Evolutionary conservation across 1,284 basidiomycete species (phyloP), one percentile per base, ranked within the genome.

Genomic region (Lentinus polychrous): DNA sequence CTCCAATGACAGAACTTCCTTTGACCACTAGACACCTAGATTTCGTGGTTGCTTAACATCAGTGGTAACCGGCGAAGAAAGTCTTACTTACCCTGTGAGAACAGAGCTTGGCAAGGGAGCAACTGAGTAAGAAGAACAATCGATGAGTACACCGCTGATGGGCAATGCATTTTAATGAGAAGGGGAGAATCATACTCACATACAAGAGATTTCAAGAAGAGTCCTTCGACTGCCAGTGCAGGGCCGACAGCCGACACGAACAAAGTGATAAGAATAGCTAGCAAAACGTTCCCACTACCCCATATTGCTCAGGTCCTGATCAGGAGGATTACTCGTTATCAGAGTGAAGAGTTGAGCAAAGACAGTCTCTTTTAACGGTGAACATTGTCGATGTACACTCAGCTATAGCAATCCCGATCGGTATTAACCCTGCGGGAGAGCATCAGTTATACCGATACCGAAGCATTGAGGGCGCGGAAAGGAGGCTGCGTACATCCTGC

Each of bases 241-340:
- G 20, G 34, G 22, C 34, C 45, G 6, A 17, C 32, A 24, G 45
- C 45, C 3, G n/a, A 14, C 5, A 27, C 23, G 23, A 36, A 46
- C 12, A 46, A 12, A 12, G 15, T 12, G 22, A 39, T 17, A 3
- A 46, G 23, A 10, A 35, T 5, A 17, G 24, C 20, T 15, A 15
- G 34, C 5, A 46, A 23, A 3, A 17, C 11, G n/a, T 23, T 38
- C n/a, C 35, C 34, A 12, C 42, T 8, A 5, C 27, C 34, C 48
- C 48, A 49, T 10, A 49, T 35, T 3, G 48, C 42, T 41, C 48
- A 49, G 2, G 48, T 49, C 22, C 48, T 41, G 14, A 49, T 31
- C 18, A 44, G 17, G 8, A 49, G 42, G 18, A 49, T 49, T 11
- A 36, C 48, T 49, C 22, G 12, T 15, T 23, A 31, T 17, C 23